Evolutionary conservation across 139 green algal genomes (phyloP).

Genomic region (Micromonas commoda): DNA sequence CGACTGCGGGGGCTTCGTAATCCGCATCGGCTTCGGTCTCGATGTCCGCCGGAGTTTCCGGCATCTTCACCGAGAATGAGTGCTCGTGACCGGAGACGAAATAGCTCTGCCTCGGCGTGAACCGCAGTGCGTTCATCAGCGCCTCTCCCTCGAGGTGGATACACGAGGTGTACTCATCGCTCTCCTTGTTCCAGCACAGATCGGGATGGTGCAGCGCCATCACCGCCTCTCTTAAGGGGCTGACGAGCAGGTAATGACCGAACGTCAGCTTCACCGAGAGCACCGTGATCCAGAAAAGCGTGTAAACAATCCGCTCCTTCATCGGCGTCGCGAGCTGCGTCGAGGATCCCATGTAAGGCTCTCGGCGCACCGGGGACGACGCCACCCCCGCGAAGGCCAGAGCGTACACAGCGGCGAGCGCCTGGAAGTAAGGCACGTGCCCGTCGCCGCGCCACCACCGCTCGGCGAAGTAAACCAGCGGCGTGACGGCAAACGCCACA

Average conservation of each 20-base stretch:
- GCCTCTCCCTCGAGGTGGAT: constrained; percentile 11
- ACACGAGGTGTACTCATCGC: constrained; percentile 17
- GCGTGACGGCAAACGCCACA: neutral
- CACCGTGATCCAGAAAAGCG: constrained; percentile 50
- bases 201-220: constrained; percentile 35
- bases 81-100: constrained; percentile 4
- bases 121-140: neutral
- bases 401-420: constrained; percentile 2
- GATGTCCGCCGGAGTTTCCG: too few species aligned
- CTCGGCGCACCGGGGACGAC: neutral
- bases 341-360: neutral
- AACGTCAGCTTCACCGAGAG: constrained; percentile 54
- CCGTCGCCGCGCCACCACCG: neutral
- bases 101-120: neutral
- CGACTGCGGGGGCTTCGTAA: too few species aligned
- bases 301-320: constrained; percentile 38
- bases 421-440: constrained; percentile 15
- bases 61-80: too few species aligned
- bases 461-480: neutral
- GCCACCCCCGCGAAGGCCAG: neutral
- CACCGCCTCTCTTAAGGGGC: constrained; percentile 37
- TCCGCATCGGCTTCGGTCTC: too few species aligned
- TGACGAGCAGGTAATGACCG: constrained; percentile 52
- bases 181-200: constrained; percentile 33
- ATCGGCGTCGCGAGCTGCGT: neutral